These are phyloP conservation scores for Corynespora cassiicola DNA, from an alignment of 2,329 filamentous ascomycete genomes.

Conservation along the genomic window DNA sequence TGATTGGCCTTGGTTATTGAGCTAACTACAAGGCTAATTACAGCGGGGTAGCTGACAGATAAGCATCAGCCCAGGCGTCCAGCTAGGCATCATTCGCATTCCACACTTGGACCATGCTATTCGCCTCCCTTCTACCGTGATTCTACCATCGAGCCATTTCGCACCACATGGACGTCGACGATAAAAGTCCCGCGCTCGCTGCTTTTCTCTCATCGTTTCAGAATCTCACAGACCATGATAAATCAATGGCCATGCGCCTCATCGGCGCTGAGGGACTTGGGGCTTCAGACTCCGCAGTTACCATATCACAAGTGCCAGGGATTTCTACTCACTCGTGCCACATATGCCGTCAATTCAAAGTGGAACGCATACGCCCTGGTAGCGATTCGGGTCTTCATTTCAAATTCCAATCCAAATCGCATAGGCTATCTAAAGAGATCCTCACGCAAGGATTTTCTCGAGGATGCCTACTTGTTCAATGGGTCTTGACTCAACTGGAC, in stretches of 20 bases:
- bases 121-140: too few species aligned
- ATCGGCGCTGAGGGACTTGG: not conserved
- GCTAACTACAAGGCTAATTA: too few species aligned
- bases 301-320: too few species aligned
- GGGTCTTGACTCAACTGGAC: conserved; percentile 3
- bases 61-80: too few species aligned
- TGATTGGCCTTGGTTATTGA: too few species aligned
- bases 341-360: not conserved
- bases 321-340: conserved; percentile 1
- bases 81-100: too few species aligned
- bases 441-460: conserved; percentile 4
- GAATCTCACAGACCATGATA: not conserved
- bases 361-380: not conserved
- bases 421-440: conserved; percentile 6
- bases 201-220: not conserved
- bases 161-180: not conserved
- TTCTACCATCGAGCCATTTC: not conserved
- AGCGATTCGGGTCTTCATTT: not conserved
- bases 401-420: not conserved
- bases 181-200: not conserved
- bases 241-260: conserved; percentile 8
- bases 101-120: too few species aligned
- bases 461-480: conserved; percentile 8
- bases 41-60: too few species aligned
- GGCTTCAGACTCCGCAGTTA: too few species aligned